Evolutionary conservation across 768 basidiomycete genomes (phyloP).

Genomic region (Lactarius sanguifluus): DNA sequence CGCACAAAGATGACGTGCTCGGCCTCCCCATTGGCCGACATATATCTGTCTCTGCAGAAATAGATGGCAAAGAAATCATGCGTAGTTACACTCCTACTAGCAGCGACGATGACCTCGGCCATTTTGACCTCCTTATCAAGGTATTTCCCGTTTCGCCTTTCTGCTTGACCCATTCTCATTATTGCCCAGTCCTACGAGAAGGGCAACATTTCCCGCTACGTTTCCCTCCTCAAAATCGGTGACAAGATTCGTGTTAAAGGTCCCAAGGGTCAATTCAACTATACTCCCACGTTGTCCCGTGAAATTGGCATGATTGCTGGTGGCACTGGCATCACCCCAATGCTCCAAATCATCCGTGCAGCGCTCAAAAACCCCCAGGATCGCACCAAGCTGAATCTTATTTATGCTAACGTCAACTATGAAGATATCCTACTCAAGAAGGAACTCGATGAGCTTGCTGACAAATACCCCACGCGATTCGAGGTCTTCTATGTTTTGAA

Average conservation of each 20-base stretch:
- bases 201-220: conserved; percentile 92
- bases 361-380: conserved; percentile 87
- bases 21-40: conserved; percentile 97
- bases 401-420: conserved; percentile 93
- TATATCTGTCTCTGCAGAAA: conserved; percentile 87
- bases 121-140: conserved; percentile 98
- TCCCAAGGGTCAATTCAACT: conserved; percentile 93
- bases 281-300: conserved; percentile 65
- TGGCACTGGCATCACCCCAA: conserved; percentile 97
- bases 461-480: conserved; percentile 64
- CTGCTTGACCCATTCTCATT: background rate
- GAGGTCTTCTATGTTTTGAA: conserved; percentile 90
- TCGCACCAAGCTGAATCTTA: conserved; percentile 76
- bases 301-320: conserved; percentile 97
- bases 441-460: conserved; percentile 80
- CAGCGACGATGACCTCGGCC: conserved; percentile 87
- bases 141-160: conserved; percentile 40
- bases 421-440: conserved; percentile 91
- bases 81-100: conserved; percentile 96
- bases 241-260: conserved; percentile 91
- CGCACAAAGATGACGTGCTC: conserved; percentile 69
- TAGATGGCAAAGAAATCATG: conserved; percentile 85
- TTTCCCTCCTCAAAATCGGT: conserved; percentile 80
- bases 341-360: conserved; percentile 98
- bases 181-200: conserved; percentile 82